Percentiles rank a stretch among this genome's conserved stretches.
phyloP scores from a whole-genome alignment of 345 rosid species.

The Gossypioides kirkii region DNA sequence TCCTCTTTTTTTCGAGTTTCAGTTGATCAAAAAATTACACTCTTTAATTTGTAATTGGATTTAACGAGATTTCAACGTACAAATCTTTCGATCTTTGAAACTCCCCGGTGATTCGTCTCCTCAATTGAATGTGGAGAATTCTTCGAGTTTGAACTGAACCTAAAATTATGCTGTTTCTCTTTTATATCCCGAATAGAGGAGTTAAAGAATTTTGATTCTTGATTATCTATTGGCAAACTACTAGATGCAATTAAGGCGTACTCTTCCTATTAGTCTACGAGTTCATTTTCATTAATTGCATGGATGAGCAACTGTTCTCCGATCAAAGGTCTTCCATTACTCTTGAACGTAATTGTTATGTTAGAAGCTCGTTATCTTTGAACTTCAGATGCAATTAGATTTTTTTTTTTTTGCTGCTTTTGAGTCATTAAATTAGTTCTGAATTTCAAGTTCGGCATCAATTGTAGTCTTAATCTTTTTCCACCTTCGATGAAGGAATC shows the following conservation, averaged over 20 bases:
- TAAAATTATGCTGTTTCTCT: background rate
- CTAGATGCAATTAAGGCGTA: background rate
- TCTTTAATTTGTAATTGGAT: background rate
- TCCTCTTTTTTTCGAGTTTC: background rate
- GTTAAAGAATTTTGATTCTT: background rate
- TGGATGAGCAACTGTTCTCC: background rate
- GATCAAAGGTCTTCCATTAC: background rate
- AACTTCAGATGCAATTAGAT: background rate
- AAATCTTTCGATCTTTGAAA: background rate
- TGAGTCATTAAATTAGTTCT: background rate
- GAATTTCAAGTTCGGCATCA: background rate
- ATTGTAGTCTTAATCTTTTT: background rate
- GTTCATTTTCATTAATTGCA: constrained; percentile 4
- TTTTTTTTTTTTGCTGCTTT: background rate
- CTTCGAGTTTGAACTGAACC: background rate
- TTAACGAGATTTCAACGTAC: background rate
- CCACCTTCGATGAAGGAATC: background rate
- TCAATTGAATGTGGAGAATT: background rate
- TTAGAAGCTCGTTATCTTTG: background rate
- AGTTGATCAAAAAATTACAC: background rate
- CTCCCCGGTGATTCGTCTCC: background rate
- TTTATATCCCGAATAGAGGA: background rate
- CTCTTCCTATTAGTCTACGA: background rate
- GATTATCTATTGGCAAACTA: background rate
- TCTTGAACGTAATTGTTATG: background rate